Conservation (phyloP, 371 early-diverging fungal species). For the Mortierella sp. region DNA sequence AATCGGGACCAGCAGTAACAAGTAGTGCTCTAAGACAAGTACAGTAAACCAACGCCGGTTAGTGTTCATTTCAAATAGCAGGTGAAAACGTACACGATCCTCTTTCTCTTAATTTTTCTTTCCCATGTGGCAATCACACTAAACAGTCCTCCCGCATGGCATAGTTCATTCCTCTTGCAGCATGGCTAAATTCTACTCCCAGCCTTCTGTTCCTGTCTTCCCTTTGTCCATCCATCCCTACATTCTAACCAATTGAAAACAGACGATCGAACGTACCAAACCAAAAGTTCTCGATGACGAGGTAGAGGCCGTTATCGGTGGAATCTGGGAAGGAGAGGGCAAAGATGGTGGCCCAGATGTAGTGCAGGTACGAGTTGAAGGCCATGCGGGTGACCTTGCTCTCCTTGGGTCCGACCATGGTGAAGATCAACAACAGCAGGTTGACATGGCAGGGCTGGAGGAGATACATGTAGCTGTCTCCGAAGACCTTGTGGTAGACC, state of each 20-base stretch:
- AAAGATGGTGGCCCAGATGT: conserved; percentile 71
- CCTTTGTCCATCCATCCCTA: background rate
- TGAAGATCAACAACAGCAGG: conserved; percentile 63
- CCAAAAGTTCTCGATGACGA: conserved; percentile 75
- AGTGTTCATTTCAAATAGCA: background rate
- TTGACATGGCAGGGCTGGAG: conserved; percentile 80
- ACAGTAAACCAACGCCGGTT: background rate
- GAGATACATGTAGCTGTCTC: conserved; percentile 58
- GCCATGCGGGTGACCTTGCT: conserved; percentile 61
- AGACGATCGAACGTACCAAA: conserved; percentile 61
- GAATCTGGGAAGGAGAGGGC: conserved; percentile 71
- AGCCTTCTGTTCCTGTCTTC: background rate
- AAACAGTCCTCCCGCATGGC: background rate
- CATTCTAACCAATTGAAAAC: background rate
- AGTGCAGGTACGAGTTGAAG: conserved; percentile 74
- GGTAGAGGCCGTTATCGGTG: conserved; percentile 64
- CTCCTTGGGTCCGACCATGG: conserved; percentile 62
- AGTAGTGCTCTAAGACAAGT: conserved; percentile 65
- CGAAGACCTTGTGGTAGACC: conserved; percentile 54
- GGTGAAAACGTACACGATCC: background rate
- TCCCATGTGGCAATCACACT: background rate
- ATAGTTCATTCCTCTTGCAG: background rate
- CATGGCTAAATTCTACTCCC: background rate
- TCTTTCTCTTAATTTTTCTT: background rate
- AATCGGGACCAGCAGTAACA: conserved; percentile 69